phyloP scores from a whole-genome alignment of 106 monocot genomes.

The Dendrobium nobile region DNA sequence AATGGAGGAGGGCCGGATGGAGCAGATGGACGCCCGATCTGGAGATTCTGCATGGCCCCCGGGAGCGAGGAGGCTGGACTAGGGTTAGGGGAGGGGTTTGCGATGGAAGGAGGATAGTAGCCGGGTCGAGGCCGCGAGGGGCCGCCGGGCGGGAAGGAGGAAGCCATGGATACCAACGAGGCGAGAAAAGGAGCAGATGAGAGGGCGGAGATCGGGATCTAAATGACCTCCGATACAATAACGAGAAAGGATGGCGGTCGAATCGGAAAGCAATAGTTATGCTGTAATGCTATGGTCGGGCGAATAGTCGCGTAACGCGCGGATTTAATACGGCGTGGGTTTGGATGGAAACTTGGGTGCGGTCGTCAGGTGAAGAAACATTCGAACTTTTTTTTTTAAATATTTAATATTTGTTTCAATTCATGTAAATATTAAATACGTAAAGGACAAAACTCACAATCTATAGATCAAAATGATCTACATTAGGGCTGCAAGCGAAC shows the following conservation, averaged over 20 bases:
- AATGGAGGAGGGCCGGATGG: slow-evolving; percentile 11
- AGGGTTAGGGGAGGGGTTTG: slow-evolving; percentile 15
- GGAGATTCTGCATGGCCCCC: slow-evolving; percentile 56
- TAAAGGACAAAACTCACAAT: too few species aligned
- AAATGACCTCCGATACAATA: not conserved
- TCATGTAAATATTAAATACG: too few species aligned
- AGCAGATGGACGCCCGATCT: slow-evolving; percentile 45
- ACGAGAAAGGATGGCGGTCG: not conserved
- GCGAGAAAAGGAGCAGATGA: not conserved
- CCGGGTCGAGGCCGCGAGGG: slow-evolving; percentile 26
- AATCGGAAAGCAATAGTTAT: not conserved
- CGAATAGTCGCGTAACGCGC: not conserved
- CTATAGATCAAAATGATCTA: too few species aligned
- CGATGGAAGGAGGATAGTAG: not conserved
- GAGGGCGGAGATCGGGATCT: not conserved
- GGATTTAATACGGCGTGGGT: not conserved
- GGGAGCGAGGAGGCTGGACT: slow-evolving; percentile 16
- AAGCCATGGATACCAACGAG: slow-evolving; percentile 40
- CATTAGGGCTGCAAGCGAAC: too few species aligned
- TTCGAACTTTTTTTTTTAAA: too few species aligned
- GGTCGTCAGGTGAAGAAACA: not conserved
- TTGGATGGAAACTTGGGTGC: not conserved
- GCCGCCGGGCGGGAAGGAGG: slow-evolving; percentile 27
- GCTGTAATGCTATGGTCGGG: not conserved
- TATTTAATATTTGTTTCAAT: too few species aligned